phyloP scores from a whole-genome alignment of 192 early-diverging fungal species.

The Backusella sp. region DNA sequence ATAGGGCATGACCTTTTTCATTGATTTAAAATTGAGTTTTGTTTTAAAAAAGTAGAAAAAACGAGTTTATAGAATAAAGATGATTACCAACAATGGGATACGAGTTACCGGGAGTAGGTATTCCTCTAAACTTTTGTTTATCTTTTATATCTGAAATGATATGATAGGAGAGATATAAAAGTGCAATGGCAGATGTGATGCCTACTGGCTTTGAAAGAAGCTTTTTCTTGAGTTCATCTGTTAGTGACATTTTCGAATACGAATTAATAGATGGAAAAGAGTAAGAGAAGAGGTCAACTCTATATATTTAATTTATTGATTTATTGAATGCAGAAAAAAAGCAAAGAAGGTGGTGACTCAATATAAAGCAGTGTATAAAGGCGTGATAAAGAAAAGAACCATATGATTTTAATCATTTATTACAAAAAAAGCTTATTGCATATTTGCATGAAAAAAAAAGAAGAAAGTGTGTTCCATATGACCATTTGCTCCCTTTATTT shows the following conservation, averaged over 20 bases:
- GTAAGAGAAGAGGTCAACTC: no score
- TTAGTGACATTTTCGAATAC: neutral
- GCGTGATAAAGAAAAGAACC: no score
- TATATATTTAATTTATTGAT: no score
- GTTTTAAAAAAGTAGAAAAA: neutral
- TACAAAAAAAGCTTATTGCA: no score
- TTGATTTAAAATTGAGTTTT: neutral
- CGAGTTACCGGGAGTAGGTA: neutral
- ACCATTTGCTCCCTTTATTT: no score
- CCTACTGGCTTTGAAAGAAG: neutral
- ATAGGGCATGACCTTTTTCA: neutral
- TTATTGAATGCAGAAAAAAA: no score
- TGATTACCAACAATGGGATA: neutral
- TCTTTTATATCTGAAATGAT: neutral
- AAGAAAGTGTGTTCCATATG: no score
- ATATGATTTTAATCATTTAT: no score
- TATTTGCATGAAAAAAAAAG: no score
- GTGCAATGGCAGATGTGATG: neutral
- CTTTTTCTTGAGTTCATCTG: neutral
- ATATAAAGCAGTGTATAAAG: no score
- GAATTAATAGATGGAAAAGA: neutral
- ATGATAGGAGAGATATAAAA: neutral
- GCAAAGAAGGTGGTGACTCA: no score
- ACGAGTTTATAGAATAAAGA: no score
- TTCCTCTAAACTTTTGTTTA: neutral